Evolutionary conservation across 257 asterid genomes (phyloP).

Genomic region (Sherardia arvensis): DNA sequence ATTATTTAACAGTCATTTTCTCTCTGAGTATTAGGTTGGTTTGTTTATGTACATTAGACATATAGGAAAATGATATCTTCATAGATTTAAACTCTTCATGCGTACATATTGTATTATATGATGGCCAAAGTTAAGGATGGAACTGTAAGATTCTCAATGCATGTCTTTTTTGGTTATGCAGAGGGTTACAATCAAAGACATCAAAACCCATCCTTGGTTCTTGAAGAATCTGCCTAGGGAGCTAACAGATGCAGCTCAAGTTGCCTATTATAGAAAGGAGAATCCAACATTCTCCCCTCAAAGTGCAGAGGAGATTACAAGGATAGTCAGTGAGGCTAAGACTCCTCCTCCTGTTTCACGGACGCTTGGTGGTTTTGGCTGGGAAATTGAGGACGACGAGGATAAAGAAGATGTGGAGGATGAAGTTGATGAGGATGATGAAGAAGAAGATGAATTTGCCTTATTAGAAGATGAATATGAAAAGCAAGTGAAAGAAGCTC

Average conservation of each 20-base stretch:
- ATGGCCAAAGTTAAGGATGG: background rate
- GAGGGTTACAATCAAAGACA: constrained; percentile 57
- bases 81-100: background rate
- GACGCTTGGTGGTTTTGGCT: constrained; percentile 52
- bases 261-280: constrained; percentile 45
- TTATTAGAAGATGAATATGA: constrained; percentile 53
- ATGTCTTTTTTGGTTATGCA: constrained; percentile 20
- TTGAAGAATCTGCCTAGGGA: constrained; percentile 76
- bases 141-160: background rate
- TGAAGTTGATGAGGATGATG: constrained; percentile 38
- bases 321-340: constrained; percentile 68
- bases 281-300: constrained; percentile 64
- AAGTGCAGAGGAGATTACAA: constrained; percentile 57
- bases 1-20: background rate
- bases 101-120: background rate
- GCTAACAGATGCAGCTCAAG: constrained; percentile 61
- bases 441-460: constrained; percentile 22
- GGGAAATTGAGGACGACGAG: constrained; percentile 65
- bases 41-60: background rate
- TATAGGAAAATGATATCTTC: background rate
- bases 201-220: constrained; percentile 78
- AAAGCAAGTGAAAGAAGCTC: constrained; percentile 66
- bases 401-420: constrained; percentile 33
- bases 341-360: constrained; percentile 51
- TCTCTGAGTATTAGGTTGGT: background rate